Conservation (phyloP, 2,329 filamentous ascomycete species). For the Colletotrichum australisinense region DNA sequence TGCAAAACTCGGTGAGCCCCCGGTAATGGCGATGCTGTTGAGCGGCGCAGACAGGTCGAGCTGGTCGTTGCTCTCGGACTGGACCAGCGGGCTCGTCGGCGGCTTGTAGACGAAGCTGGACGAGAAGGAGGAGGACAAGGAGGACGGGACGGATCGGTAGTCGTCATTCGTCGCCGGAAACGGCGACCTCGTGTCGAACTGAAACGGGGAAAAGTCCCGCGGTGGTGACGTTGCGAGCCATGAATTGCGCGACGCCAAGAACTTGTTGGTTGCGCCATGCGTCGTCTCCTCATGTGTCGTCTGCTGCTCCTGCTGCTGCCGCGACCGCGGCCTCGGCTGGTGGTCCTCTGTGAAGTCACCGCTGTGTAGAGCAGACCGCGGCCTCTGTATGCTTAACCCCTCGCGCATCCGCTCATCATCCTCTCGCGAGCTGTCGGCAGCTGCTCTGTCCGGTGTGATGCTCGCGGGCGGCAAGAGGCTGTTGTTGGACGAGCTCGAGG, state of each 20-base stretch:
- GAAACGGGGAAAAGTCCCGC: slow-evolving; percentile 60
- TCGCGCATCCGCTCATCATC: slow-evolving; percentile 60
- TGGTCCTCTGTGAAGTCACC: slow-evolving; percentile 69
- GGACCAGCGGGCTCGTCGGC: slow-evolving; percentile 91
- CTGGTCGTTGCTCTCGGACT: slow-evolving; percentile 88
- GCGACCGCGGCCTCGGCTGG: neutral
- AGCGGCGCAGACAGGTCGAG: slow-evolving; percentile 70
- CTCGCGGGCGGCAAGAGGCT: slow-evolving; percentile 58
- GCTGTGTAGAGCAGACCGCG: slow-evolving; percentile 79
- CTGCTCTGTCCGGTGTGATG: slow-evolving; percentile 58
- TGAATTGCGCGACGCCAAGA: slow-evolving; percentile 38
- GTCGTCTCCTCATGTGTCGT: slow-evolving; percentile 11
- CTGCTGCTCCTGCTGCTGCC: slow-evolving; percentile 3
- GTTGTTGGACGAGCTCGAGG: slow-evolving; percentile 48
- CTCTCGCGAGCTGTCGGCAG: slow-evolving; percentile 28
- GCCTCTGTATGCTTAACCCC: slow-evolving; percentile 79
- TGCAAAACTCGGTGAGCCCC: slow-evolving; percentile 42
- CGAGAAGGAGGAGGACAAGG: slow-evolving; percentile 77
- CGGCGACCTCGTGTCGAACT: slow-evolving; percentile 50
- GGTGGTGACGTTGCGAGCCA: slow-evolving; percentile 71
- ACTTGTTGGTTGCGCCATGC: slow-evolving; percentile 19
- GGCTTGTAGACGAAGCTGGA: slow-evolving; percentile 87
- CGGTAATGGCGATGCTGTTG: slow-evolving; percentile 61
- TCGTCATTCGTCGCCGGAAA: slow-evolving; percentile 48
- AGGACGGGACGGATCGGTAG: slow-evolving; percentile 64